Percentiles rank a stretch among this genome's conserved stretches.
Evolutionary conservation across 1,284 basidiomycete genomes (phyloP).

Genomic region (Marasmius tenuissimus): DNA sequence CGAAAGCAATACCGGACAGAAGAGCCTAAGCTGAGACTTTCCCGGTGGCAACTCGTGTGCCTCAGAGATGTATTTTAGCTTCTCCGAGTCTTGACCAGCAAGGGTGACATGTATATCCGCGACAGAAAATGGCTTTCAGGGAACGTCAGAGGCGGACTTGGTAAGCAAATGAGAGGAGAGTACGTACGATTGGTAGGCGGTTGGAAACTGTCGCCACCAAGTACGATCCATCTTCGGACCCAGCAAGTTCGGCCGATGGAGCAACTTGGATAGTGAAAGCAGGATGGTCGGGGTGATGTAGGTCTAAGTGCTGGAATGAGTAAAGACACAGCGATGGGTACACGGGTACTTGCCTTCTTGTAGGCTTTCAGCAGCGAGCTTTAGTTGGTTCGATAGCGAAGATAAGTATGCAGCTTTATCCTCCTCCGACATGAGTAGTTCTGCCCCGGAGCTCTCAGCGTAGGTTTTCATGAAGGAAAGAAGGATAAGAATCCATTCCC

Average conservation of each 20-base stretch:
- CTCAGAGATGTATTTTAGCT: conserved; percentile 46
- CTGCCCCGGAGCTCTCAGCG: conserved; percentile 52
- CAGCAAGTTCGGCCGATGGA: conserved; percentile 46
- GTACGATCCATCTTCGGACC: conserved; percentile 63
- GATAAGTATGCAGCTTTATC: conserved; percentile 54
- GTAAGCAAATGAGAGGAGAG: not conserved
- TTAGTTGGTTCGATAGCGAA: conserved; percentile 51
- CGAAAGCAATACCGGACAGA: conserved; percentile 60
- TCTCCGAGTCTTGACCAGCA: conserved; percentile 57
- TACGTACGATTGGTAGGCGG: conserved; percentile 70
- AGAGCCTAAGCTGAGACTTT: conserved; percentile 51
- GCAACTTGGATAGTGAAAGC: conserved; percentile 53
- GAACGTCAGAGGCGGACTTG: conserved; percentile 8
- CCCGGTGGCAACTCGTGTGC: conserved; percentile 50
- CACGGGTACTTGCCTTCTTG: conserved; percentile 50
- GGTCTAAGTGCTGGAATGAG: conserved; percentile 41
- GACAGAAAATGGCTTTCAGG: conserved; percentile 43
- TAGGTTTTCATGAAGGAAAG: conserved; percentile 70
- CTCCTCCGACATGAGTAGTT: conserved; percentile 51
- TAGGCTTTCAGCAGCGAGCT: conserved; percentile 45
- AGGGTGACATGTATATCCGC: conserved; percentile 53
- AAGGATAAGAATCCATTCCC: conserved; percentile 74
- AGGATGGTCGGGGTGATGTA: conserved; percentile 67
- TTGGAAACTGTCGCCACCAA: conserved; percentile 62
- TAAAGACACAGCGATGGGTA: not conserved